These are phyloP conservation scores for Eucalyptus albens DNA, from an alignment of 345 rosid species.

Conservation along the genomic window DNA sequence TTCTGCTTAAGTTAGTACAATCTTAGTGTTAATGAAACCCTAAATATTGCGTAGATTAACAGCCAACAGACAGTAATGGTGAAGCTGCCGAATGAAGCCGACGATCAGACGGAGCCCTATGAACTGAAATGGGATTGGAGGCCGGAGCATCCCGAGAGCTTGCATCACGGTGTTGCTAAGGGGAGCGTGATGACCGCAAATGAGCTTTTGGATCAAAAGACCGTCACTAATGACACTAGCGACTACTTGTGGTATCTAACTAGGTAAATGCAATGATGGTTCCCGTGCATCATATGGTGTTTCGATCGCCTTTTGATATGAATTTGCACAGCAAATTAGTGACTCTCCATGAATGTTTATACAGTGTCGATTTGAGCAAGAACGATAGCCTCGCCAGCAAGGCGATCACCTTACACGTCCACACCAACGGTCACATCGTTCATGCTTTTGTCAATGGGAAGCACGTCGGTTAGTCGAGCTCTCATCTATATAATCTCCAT, in stretches of 20 bases:
- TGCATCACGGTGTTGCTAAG: not conserved
- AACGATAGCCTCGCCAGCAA: not conserved
- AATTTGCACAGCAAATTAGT: not conserved
- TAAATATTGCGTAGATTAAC: slow-evolving; percentile 2
- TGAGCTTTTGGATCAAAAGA: slow-evolving; percentile 20
- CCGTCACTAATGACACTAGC: slow-evolving; percentile 13
- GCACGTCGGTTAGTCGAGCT: slow-evolving; percentile 6
- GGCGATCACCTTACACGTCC: slow-evolving; percentile 5
- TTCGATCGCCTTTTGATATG: not conserved
- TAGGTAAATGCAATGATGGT: not conserved
- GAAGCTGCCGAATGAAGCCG: not conserved
- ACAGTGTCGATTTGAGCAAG: not conserved
- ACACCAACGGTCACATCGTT: slow-evolving; percentile 15
- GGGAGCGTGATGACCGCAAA: not conserved
- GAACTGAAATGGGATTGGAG: slow-evolving; percentile 19
- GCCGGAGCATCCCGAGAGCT: not conserved
- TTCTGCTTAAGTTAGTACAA: not conserved
- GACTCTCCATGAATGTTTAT: not conserved
- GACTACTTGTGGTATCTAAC: slow-evolving; percentile 38
- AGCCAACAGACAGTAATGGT: slow-evolving; percentile 12
- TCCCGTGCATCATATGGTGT: not conserved
- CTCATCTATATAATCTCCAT: not conserved
- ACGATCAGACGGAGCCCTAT: slow-evolving; percentile 6
- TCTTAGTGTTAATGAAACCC: not conserved
- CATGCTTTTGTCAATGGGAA: slow-evolving; percentile 30